Base-by-base conservation (phyloP, 306 rosid species). In the Acmispon strigosus region DNA sequence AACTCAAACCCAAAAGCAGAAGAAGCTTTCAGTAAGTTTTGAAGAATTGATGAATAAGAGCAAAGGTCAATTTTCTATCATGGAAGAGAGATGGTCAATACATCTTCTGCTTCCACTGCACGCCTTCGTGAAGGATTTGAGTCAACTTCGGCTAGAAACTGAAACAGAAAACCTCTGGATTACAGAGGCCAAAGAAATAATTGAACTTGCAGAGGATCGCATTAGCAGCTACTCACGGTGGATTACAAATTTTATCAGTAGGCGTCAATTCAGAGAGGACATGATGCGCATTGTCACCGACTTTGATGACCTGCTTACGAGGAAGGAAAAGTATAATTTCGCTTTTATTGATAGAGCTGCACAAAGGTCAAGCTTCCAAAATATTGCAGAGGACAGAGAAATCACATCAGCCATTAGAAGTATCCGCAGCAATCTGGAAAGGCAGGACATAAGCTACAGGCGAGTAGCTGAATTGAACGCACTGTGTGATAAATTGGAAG, bases 131-230 rank as follows among this genome's bases (percentile, higher is more conserved):
- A 60, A 64, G 10, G 81, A 80, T 10, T 48, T 80, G 39, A 6
- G 19, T 18, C 51, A 49, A 22, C 52, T 77, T 53, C 72, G 4
- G 17, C 37, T 78, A 16, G 74, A 70, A 63, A 74, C 71, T 7
- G 57, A 64, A 66, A 74, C 76, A 10, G 81, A 77, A 49, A 56
- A 48, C 24, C 19, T 22, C 24, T 80, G 85, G 88, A 73, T 44
- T 56, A 17, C 11, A 34, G 71, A 75, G 48, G 70, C 70, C 0
- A 44, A 72, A 16, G 51, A 55, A 29, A 15, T 83, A 1, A 62
- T 64, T 47, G 0, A 18, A 1, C 65, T 58, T 3, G 69, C 80
- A 10, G 39, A 56, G 27, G n/a, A 0, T 44, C 1, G 3, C 58
- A 39, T 73, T 11, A 10, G 29, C 1, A 45, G 9, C 36, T 43